A percentile compares a stretch with the other conserved stretches of the same genome.
phyloP scores from a whole-genome alignment of 2,329 filamentous ascomycete genomes.

The Cryoendolithus antarcticus region DNA sequence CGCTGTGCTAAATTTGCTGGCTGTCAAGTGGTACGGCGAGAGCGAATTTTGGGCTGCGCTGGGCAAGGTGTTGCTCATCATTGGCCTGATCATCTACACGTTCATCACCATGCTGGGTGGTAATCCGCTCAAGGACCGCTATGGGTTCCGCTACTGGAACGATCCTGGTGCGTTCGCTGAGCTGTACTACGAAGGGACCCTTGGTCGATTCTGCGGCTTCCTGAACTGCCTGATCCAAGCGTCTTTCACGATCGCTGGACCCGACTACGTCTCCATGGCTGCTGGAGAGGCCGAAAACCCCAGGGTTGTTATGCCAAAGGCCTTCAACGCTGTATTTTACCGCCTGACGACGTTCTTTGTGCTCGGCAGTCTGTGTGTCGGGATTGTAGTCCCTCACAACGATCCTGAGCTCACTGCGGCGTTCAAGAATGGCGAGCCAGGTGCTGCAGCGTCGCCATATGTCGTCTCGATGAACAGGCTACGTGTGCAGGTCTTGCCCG shows the following conservation, averaged over 20 bases:
- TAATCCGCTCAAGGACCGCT: constrained; percentile 58
- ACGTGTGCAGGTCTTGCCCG: constrained; percentile 49
- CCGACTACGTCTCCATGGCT: constrained; percentile 53
- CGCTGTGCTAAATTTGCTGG: constrained; percentile 55
- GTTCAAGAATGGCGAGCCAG: constrained; percentile 43
- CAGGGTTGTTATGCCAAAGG: constrained; percentile 55
- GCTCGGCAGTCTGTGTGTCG: constrained; percentile 58
- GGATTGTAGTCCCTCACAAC: constrained; percentile 59
- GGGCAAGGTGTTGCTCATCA: constrained; percentile 55
- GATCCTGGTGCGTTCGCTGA: constrained; percentile 45
- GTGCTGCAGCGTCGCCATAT: constrained; percentile 54
- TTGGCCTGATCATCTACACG: constrained; percentile 62
- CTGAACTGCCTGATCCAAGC: constrained; percentile 62
- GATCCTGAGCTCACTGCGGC: constrained; percentile 49
- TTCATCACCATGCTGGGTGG: constrained; percentile 72
- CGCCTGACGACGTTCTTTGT: constrained; percentile 65
- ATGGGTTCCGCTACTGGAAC: constrained; percentile 60
- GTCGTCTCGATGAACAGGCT: constrained; percentile 58
- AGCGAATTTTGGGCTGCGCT: constrained; percentile 53
- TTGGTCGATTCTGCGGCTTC: constrained; percentile 67
- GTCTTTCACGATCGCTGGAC: constrained; percentile 55
- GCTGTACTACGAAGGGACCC: constrained; percentile 49
- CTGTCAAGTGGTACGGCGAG: constrained; percentile 64
- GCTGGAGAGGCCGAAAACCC: constrained; percentile 63
- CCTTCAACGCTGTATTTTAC: constrained; percentile 70